phyloP scores from a whole-genome alignment of 257 asterid species.

The Marsdenia floribunda region DNA sequence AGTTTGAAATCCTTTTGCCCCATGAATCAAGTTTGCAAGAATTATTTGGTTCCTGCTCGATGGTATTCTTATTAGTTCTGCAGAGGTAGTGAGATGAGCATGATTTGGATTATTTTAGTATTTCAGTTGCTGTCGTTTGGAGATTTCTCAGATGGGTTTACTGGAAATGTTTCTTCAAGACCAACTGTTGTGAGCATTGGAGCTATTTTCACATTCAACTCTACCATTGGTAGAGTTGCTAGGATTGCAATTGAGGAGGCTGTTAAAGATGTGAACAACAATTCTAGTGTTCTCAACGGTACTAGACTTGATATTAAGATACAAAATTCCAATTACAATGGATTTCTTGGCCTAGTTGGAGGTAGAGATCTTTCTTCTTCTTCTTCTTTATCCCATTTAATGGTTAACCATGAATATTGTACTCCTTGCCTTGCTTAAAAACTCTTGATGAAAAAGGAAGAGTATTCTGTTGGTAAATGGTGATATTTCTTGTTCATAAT shows the following conservation, averaged over 20 bases:
- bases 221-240: conserved; percentile 84
- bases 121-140: conserved; percentile 41
- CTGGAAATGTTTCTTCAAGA: conserved; percentile 47
- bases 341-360: conserved; percentile 81
- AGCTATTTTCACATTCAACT: conserved; percentile 64
- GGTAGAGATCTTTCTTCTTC: conserved; percentile 34
- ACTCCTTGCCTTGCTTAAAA: background rate
- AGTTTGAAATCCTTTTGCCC: background rate
- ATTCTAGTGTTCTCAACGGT: conserved; percentile 60
- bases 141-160: conserved; percentile 42
- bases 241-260: conserved; percentile 91
- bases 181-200: conserved; percentile 71
- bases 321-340: conserved; percentile 75
- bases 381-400: background rate
- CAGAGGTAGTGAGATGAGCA: conserved; percentile 32
- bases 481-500: background rate
- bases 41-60: conserved; percentile 2
- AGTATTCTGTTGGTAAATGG: background rate
- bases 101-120: conserved; percentile 29
- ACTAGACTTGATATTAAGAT: conserved; percentile 44
- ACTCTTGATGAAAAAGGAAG: background rate
- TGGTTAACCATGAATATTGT: background rate
- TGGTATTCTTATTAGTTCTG: background rate
- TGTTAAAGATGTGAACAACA: conserved; percentile 74
- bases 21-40: conserved; percentile 11